phyloP scores from a whole-genome alignment of 164 flowering plant genomes.

The Vitis amurensis region DNA sequence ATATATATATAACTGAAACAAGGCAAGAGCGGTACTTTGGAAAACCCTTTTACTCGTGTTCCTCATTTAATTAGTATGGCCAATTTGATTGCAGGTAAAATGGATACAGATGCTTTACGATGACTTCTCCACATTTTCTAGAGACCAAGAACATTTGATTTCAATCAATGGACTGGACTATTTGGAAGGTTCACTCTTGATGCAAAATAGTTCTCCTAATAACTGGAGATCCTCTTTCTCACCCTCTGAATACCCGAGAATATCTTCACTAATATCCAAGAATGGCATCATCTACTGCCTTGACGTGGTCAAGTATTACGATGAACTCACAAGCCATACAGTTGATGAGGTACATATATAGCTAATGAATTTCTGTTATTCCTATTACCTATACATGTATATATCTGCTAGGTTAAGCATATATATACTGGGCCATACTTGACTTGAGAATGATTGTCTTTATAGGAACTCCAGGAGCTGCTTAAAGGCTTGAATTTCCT shows the following conservation, averaged over 20 bases:
- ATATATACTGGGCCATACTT: too few relatives aligned
- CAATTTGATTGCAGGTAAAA: conserved; percentile 45
- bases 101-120: conserved; percentile 72
- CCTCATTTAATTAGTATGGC: not conserved
- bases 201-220: conserved; percentile 38
- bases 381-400: too few relatives aligned
- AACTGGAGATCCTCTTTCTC: conserved; percentile 75
- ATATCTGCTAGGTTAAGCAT: not conserved
- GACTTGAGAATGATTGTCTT: not conserved
- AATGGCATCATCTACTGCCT: conserved; percentile 60
- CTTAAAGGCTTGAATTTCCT: conserved; percentile 42
- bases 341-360: conserved; percentile 42
- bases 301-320: conserved; percentile 71
- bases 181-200: conserved; percentile 65
- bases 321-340: conserved; percentile 22
- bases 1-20: too few relatives aligned
- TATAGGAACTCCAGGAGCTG: conserved; percentile 54
- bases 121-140: conserved; percentile 56
- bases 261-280: conserved; percentile 37
- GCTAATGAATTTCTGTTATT: not conserved
- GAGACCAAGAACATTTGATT: conserved; percentile 71
- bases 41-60: too few relatives aligned
- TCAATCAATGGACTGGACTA: conserved; percentile 48
- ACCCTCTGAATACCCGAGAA: conserved; percentile 37
- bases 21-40: not conserved